Conservation (phyloP, 257 asterid species). For the Solanum neorickii region DNA sequence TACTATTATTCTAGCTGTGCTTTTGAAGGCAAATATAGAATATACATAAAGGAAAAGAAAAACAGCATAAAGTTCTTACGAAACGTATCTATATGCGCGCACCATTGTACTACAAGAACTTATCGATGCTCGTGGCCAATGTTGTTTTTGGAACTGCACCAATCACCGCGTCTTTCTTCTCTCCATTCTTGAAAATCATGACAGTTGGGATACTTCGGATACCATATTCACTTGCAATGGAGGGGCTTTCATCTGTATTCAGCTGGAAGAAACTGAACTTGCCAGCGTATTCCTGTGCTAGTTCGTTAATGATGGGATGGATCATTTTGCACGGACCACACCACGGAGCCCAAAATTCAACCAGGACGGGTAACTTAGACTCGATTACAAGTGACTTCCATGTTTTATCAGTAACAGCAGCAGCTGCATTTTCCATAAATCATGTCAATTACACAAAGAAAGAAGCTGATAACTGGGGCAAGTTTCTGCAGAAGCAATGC, state of each 20-base stretch:
- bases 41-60: neutral
- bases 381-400: conserved; percentile 62
- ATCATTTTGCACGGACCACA: conserved; percentile 97
- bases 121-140: conserved; percentile 57
- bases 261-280: conserved; percentile 86
- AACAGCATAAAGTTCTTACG: neutral
- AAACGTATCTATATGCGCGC: conserved; percentile 1
- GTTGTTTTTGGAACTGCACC: conserved; percentile 92
- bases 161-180: conserved; percentile 79
- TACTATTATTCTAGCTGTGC: conserved; percentile 5
- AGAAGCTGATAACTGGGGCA: neutral
- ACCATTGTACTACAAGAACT: conserved; percentile 50
- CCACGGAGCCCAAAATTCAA: conserved; percentile 99
- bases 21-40: conserved; percentile 5
- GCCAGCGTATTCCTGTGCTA: conserved; percentile 59
- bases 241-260: conserved; percentile 73
- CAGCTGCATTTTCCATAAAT: conserved; percentile 35
- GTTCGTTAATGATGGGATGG: conserved; percentile 67
- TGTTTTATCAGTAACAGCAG: conserved; percentile 36
- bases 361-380: conserved; percentile 53
- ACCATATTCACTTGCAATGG: conserved; percentile 70
- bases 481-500: neutral
- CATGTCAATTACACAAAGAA: neutral
- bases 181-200: conserved; percentile 67
- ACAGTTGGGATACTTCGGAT: conserved; percentile 96